Base-by-base conservation (phyloP, 805 yeast species). In the Ogataea nonfermentans region DNA sequence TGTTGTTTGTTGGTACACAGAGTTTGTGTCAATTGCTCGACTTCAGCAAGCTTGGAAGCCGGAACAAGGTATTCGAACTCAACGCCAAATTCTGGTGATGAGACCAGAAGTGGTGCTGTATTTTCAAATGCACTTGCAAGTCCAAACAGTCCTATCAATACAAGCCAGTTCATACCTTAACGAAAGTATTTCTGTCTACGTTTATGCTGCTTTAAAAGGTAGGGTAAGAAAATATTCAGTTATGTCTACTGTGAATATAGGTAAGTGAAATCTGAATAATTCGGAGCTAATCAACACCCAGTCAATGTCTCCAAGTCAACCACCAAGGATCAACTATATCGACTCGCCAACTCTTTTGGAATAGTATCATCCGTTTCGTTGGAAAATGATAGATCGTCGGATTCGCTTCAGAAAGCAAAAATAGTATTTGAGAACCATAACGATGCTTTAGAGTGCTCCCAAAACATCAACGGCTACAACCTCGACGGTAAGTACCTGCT, bases 61-160 rank as follows among this genome's bases (percentile, higher is more conserved):
- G 47, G 39, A 15, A 48, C 48, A 10, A 58, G 40, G 29, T 58
- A 56, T 9, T 49, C 38, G 35, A 46, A 35, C 12, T 36, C 29
- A 9, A 27, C 29, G 15, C 23, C 15, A 27, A 31, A 31, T 11
- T 28, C 19, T n/a, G 47, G 34, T 4, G 49, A 45, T 14, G 51
- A 40, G 19, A 56, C 44, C 23, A 59, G 40, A 27, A 63, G 32
- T 6, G 67, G 67, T 9, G 66, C 59, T 2, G 66, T 47, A 44
- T 63, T 61, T 31, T 52, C 50, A 44, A 57, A 61, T 2, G 62
- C 62, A 11, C 41, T 29, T 17, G 28, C 51, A 9, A 29, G 25
- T 10, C 42, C 42, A 28, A 39, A 28, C 13, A 39, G 24, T 16
- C 41, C 41, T 26, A 37, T 26, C 32, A 37, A n/a, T 22, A 37